Conservation (phyloP, 306 rosid genomes). For the Glycine soja region DNA sequence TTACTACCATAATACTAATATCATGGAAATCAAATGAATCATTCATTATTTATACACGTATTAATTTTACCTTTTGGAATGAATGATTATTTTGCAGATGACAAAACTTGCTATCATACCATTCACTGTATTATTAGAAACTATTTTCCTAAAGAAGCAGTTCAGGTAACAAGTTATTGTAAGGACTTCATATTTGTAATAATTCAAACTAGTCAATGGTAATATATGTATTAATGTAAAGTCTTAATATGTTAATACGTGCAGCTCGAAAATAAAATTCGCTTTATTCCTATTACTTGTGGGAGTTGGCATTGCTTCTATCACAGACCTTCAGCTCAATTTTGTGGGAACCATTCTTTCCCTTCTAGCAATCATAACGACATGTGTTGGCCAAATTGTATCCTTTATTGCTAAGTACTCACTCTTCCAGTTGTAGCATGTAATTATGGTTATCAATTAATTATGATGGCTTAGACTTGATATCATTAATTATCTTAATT, state of each 20-base stretch:
- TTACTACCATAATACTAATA: too few species aligned
- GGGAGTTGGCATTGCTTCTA: slow-evolving; percentile 98
- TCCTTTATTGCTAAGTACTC: slow-evolving; percentile 52
- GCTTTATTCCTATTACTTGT: slow-evolving; percentile 77
- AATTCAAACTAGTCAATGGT: slow-evolving; percentile 17
- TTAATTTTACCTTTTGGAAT: slow-evolving; percentile 7
- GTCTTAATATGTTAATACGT: slow-evolving; percentile 24
- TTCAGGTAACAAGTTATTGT: slow-evolving; percentile 70
- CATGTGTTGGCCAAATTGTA: slow-evolving; percentile 98
- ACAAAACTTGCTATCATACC: slow-evolving; percentile 99
- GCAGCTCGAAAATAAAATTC: slow-evolving; percentile 83
- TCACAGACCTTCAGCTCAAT: slow-evolving; percentile 98
- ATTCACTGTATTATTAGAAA: slow-evolving; percentile 88
- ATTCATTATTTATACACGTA: neutral
- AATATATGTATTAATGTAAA: neutral
- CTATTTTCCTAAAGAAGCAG: slow-evolving; percentile 79
- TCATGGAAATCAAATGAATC: too few species aligned
- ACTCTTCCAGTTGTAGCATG: slow-evolving; percentile 22
- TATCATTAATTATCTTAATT: neutral
- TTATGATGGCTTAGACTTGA: slow-evolving; percentile 23
- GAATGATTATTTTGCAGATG: slow-evolving; percentile 66
- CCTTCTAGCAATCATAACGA: slow-evolving; percentile 87
- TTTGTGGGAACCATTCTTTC: slow-evolving; percentile 79
- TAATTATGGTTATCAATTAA: slow-evolving; percentile 18
- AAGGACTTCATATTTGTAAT: neutral